Conservation (phyloP, 805 yeast genomes). For the Wickerhamomyces xylosicus region DNA sequence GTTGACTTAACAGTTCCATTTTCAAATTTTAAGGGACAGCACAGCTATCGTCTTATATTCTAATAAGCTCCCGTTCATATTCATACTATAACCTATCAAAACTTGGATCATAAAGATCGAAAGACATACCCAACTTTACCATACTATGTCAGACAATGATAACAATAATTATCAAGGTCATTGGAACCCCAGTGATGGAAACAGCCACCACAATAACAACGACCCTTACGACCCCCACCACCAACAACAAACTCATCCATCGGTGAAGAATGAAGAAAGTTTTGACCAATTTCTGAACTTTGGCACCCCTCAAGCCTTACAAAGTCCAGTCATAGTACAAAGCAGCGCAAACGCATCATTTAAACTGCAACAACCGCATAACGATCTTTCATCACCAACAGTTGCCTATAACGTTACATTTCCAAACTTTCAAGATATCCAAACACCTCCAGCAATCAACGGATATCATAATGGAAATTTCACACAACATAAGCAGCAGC, state of each 20-base stretch:
- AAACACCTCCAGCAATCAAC: background rate
- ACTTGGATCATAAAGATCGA: too few species aligned
- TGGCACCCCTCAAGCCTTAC: background rate
- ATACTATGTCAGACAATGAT: too few species aligned
- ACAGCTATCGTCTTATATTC: too few species aligned
- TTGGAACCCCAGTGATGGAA: too few species aligned
- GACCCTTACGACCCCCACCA: background rate
- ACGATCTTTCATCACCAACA: background rate
- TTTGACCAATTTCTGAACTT: conserved; percentile 14
- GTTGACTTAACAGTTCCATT: too few species aligned
- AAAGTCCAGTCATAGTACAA: background rate
- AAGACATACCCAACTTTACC: too few species aligned
- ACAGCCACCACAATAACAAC: background rate
- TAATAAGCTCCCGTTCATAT: too few species aligned
- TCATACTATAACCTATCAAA: too few species aligned
- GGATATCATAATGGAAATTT: background rate
- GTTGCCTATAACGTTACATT: too few species aligned
- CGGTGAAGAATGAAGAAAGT: conserved; percentile 7
- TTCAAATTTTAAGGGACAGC: too few species aligned
- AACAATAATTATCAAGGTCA: too few species aligned
- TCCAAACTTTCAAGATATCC: background rate
- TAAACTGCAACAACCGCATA: background rate
- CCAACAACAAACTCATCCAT: background rate
- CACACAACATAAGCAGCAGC: too few species aligned
- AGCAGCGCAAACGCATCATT: background rate